Base-by-base conservation (phyloP, 176 grass and related monocot genomes). In the Luzula sylvatica region DNA sequence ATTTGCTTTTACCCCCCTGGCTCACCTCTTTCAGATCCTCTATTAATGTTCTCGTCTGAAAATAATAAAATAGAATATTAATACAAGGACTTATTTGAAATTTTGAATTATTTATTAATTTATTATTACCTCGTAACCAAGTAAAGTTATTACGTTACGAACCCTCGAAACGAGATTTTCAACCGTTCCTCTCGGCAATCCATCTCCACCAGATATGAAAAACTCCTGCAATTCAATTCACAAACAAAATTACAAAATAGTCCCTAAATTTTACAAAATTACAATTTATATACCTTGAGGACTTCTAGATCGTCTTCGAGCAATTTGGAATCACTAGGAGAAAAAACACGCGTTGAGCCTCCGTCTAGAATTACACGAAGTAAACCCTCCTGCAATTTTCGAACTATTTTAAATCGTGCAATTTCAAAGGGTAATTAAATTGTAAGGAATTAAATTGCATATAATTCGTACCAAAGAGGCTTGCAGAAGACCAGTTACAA, bases 201-300 rank as follows among this genome's bases (percentile, higher is more conserved):
- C 92, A 89, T 96, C 92, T 79, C 92, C 92, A 30, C 85, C 92
- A 72, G 92, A 82, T 71, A 96, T 86, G 50, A 96, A 96, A 52
- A 96, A 96, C 81, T 96, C 92, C 92, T 96, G 71, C 45, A 72
- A 35, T n/a, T 42, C 9, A 32, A 22, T n/a, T 42, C 9, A 32
- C 12, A 28, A 64, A 30, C 14, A 11, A 68, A 44, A 52, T 23
- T 19, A 38, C 43, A 55, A 38, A 16, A 50, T 30, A 65, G 20
- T 35, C 0, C 30, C 49, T 62, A 46, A 65, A 25, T 70, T 70
- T 61, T 55, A 15, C 14, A 11, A 68, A 44, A 56, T 23, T 19
- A 38, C 43, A 51, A 38, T 13, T 44, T 30, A 28, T 29, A 51
- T 74, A 96, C 92, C 80, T 96, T 96, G 23, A 96, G 69, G n/a